These are phyloP conservation scores for Penicillium pancosmium DNA, from an alignment of 495 filamentous ascomycete genomes.

Conservation along the genomic window DNA sequence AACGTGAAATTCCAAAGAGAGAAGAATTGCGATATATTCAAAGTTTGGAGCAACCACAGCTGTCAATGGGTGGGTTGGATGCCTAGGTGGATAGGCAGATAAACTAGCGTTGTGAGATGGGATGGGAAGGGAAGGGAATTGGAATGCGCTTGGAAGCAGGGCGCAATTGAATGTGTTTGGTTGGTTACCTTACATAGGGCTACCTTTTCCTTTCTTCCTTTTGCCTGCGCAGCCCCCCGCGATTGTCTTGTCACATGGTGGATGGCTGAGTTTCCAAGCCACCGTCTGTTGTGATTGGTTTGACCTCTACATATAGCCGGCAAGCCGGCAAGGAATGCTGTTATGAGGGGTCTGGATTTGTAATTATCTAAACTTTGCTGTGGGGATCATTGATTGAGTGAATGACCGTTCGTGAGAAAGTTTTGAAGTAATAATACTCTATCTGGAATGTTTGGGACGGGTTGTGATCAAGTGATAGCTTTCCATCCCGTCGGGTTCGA, in stretches of 20 bases:
- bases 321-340: background rate
- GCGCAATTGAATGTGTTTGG: background rate
- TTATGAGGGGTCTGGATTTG: background rate
- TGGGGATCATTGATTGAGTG: background rate
- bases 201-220: background rate
- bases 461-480: too few relatives aligned
- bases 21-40: too few relatives aligned
- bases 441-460: background rate
- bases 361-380: background rate
- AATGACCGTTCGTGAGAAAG: background rate
- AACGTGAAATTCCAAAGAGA: too few relatives aligned
- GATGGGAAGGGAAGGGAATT: too few relatives aligned
- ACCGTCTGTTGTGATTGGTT: background rate
- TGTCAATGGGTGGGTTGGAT: too few relatives aligned
- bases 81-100: too few relatives aligned
- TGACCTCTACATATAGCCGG: background rate
- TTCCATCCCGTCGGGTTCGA: too few relatives aligned
- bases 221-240: too few relatives aligned
- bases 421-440: background rate
- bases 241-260: background rate
- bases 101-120: background rate
- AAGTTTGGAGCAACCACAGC: too few relatives aligned
- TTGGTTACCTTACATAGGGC: background rate
- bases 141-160: background rate
- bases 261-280: background rate